Evolutionary conservation across 257 asterid genomes (phyloP), one percentile per base, ranked within the genome.

Genomic region (Hygrophila difformis): DNA sequence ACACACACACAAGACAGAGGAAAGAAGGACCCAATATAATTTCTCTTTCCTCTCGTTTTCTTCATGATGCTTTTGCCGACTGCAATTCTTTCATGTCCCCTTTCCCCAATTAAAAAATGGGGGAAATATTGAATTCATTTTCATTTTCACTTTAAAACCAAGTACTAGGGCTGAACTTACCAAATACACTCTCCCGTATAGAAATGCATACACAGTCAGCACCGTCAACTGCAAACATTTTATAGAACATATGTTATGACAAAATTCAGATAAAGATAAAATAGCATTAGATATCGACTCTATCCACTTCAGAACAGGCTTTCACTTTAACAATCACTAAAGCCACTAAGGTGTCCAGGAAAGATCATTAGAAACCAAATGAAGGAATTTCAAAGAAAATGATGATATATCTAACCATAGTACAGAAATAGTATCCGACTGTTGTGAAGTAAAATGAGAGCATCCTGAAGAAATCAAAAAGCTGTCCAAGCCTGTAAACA

Each of bases 401-500:
- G 22, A 65, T 15, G 45, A 33, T 33, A 33, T 5, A 10, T 2
- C 37, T 62, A 65, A 89, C 98, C 98, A 91, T 82, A 68, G 98
- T 91, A 65, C 98, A 91, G 43, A 91, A 70, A 74, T 91, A 91
- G 73, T 57, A 82, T 65, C 98, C 98, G 17, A 91, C 98, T 54
- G 98, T 91, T 3, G 96, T 82, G 77, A 91, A 91, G 81, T 75
- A 86, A 76, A 91, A 91, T 7, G 98, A 91, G 39, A 91, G 70
- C 98, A 82, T 91, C 72, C 96, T 71, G 70, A 91, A 82, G 69
- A 91, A 91, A 70, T 86, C 98, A 68, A 91, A 79, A 60, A 77
- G 96, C 79, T 91, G 94, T 34, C 98, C 98, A 66, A 91, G 95
- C 70, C 96, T 70, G 73, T 89, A 89, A 39, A 89, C 73, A 61